Evolutionary conservation across 495 filamentous ascomycete species (phyloP).

Genomic region (Margaritispora aquatica): DNA sequence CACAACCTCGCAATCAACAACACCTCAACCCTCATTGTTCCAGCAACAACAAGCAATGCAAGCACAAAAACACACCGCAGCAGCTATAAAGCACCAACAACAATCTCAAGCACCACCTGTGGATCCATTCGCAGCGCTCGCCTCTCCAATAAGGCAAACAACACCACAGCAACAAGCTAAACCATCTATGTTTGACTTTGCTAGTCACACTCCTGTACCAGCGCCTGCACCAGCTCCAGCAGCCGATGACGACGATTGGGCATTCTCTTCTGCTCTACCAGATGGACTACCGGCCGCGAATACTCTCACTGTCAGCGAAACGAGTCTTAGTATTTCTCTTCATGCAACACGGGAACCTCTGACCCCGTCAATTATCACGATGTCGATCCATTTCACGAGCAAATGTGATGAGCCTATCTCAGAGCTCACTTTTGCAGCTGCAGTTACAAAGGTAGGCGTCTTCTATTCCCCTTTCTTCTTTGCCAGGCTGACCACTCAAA

Average conservation of each 20-base stretch:
- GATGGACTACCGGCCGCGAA: constrained; percentile 39
- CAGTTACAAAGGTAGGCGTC: constrained; percentile 79
- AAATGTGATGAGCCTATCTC: constrained; percentile 60
- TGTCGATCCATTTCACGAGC: constrained; percentile 73
- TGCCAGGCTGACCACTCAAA: constrained; percentile 27
- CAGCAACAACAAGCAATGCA: constrained; percentile 37
- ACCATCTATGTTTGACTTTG: constrained; percentile 24
- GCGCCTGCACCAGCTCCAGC: constrained; percentile 27
- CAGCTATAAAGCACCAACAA: constrained; percentile 35
- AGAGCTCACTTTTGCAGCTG: constrained; percentile 84
- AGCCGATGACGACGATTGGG: constrained; percentile 85
- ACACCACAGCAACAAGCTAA: constrained; percentile 32
- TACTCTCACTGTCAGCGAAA: constrained; percentile 41
- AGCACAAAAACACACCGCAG: constrained; percentile 25
- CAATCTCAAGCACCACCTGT: constrained; percentile 33
- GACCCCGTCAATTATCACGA: constrained; percentile 42
- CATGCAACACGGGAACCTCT: constrained; percentile 33
- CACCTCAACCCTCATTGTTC: constrained; percentile 37
- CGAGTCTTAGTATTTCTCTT: constrained; percentile 45
- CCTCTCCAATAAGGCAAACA: constrained; percentile 40
- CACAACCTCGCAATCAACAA: constrained; percentile 33
- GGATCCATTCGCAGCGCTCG: constrained; percentile 69
- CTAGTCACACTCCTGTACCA: constrained; percentile 19
- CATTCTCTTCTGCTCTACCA: constrained; percentile 79
- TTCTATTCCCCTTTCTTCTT: not conserved